Evolutionary conservation across 192 early-diverging fungal species (phyloP), one percentile per base, ranked within the genome.

Genomic region (Coemansia sp.): DNA sequence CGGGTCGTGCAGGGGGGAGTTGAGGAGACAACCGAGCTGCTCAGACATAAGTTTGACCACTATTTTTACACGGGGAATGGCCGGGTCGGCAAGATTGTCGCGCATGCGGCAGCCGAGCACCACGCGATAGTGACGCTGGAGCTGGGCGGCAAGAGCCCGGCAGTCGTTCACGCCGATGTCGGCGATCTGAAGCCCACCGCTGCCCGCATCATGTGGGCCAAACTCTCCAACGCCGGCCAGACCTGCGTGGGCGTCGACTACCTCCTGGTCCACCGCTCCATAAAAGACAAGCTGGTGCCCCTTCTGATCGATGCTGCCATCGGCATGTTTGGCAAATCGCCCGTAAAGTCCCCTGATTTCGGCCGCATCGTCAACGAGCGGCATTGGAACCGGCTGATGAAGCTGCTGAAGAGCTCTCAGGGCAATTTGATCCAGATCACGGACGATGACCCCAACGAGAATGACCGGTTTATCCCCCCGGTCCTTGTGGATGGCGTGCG

Each of bases 61-160:
- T 94, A 92, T 60, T 91, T 91, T 55, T 98, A 92, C 73, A 98
- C 96, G 0, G 96, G 96, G 50, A 88, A 82, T 61, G 83, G 83
- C 9, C 37, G 50, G 13, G 88, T 98, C 28, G 96, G 87, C 36
- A 88, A 84, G 58, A 82, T 94, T 23, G 81, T 96, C 20, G 90
- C 91, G 80, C 37, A 44, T 13, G 93, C 93, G 18, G 94, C 93
- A 19, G 86, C 89, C 14, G 87, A 94, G 65, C 72, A 91, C 46
- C 81, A 94, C 38, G 90, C 93, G 4, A 86, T 88, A n/a, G 88
- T 93, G 5, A 86, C 91, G 37, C 82, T 98, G 37, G 96, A 96
- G 75, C 85, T 98, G 19, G 96, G 96, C 43, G 96, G 96, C 19
- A 98, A 98, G 68, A 80, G 80, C 37, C 89, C 89, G 5, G 79